Evolutionary conservation across 768 basidiomycete genomes (phyloP).

Genomic region (Boletus fagicola): DNA sequence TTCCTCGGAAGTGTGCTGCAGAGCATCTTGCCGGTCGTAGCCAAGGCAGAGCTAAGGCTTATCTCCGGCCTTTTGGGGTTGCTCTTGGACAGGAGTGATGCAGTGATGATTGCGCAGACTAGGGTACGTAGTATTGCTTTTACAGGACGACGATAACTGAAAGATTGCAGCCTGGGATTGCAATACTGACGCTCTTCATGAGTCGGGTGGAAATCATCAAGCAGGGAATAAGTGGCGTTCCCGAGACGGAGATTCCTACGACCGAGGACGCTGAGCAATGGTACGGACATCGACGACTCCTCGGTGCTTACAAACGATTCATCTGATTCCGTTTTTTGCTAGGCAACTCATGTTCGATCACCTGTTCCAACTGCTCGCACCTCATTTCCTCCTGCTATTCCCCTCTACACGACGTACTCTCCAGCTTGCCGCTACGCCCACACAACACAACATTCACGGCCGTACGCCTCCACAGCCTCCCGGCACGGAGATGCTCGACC

Average conservation of each 20-base stretch:
- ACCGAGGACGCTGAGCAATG: slow-evolving; percentile 79
- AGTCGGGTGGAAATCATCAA: slow-evolving; percentile 93
- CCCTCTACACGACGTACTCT: slow-evolving; percentile 76
- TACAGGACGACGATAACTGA: neutral
- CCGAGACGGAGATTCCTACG: slow-evolving; percentile 58
- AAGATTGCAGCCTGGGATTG: slow-evolving; percentile 74
- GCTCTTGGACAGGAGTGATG: slow-evolving; percentile 74
- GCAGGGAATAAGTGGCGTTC: slow-evolving; percentile 54
- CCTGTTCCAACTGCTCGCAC: slow-evolving; percentile 75
- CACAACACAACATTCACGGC: slow-evolving; percentile 37
- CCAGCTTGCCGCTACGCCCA: slow-evolving; percentile 37
- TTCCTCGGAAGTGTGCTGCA: slow-evolving; percentile 86
- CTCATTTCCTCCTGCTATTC: slow-evolving; percentile 79
- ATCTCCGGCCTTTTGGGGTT: slow-evolving; percentile 85
- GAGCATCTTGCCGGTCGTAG: slow-evolving; percentile 80
- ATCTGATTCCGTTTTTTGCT: slow-evolving; percentile 11
- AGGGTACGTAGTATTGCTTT: slow-evolving; percentile 51
- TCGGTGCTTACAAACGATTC: neutral
- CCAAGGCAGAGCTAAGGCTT: slow-evolving; percentile 73
- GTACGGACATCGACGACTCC: slow-evolving; percentile 40
- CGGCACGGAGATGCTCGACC: slow-evolving; percentile 65
- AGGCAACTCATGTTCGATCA: slow-evolving; percentile 91
- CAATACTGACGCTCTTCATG: slow-evolving; percentile 85
- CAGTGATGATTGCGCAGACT: slow-evolving; percentile 70
- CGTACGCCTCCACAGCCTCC: slow-evolving; percentile 65